These are phyloP conservation scores for Trichoderma koningii DNA, from an alignment of 2,329 filamentous ascomycete species.

Conservation along the genomic window DNA sequence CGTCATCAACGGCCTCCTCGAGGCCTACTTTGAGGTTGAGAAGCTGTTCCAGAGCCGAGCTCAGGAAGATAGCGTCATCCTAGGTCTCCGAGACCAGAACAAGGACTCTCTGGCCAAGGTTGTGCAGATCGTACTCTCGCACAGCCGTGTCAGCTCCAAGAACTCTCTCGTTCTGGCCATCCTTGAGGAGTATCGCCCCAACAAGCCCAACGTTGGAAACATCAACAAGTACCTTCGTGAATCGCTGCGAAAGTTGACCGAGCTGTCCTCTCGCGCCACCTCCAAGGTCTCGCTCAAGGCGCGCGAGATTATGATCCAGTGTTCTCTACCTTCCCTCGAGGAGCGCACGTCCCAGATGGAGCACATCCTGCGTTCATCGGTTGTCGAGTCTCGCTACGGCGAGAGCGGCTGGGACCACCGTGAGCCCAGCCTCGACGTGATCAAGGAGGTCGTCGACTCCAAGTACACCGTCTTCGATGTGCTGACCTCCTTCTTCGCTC, in stretches of 20 bases:
- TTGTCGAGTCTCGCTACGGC: constrained; percentile 94
- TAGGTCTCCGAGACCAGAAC: constrained; percentile 92
- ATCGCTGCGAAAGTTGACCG: constrained; percentile 80
- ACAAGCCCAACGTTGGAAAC: constrained; percentile 86
- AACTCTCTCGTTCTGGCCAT: constrained; percentile 91
- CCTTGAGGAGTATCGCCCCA: constrained; percentile 90
- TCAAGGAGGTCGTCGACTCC: constrained; percentile 98
- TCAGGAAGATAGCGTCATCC: constrained; percentile 90
- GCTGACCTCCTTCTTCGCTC: constrained; percentile 89
- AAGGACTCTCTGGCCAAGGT: constrained; percentile 88
- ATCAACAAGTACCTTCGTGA: constrained; percentile 85
- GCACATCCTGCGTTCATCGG: constrained; percentile 93
- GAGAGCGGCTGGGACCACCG: constrained; percentile 97
- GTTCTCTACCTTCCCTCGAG: constrained; percentile 90
- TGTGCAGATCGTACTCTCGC: constrained; percentile 86
- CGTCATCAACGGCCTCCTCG: constrained; percentile 76
- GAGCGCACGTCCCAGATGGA: constrained; percentile 97
- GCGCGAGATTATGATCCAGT: constrained; percentile 95
- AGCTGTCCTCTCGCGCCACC: constrained; percentile 76
- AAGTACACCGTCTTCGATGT: constrained; percentile 99
- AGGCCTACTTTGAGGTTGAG: constrained; percentile 82
- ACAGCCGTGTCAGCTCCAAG: constrained; percentile 90
- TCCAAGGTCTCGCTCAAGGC: constrained; percentile 98
- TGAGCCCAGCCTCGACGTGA: constrained; percentile 82
- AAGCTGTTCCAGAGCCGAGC: constrained; percentile 82